Evolutionary conservation across 768 basidiomycete genomes (phyloP), one percentile per base, ranked within the genome.

Genomic region (Phylloporus arenicola): DNA sequence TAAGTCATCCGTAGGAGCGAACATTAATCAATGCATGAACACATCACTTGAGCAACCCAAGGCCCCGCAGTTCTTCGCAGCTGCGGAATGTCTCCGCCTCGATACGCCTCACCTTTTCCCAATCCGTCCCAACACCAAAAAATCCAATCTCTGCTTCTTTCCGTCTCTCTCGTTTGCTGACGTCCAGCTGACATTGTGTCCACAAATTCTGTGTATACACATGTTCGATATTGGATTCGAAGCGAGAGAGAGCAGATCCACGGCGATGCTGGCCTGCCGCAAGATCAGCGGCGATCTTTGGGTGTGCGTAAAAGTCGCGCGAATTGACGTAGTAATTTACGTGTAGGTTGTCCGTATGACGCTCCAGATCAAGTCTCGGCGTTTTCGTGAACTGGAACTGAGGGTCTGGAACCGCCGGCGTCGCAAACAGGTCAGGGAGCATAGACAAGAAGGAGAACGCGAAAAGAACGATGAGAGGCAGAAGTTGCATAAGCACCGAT

Each of bases 41-140:
- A 47, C 39, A 51, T 50, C 47, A 80, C 59, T 71, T 70, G 54
- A 84, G 57, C 35, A 84, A 60, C 6, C 85, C 83, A 60, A 86
- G 63, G 63, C 72, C 68, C 68, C 74, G 82, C 62, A 94, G 71
- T 68, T 83, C 82, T 53, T 92, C 88, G 63, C 94, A 97, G 59
- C 80, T 83, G 52, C 77, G 75, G 42, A 92, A 75, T 33, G 74
- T 77, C 72, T 93, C 86, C 27, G 68, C 70, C 44, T 87, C 79
- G 46, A 96, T 86, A 57, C 70, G 67, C 64, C 76, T 74, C 51
- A 98, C 86, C 69, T 90, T 89, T 29, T 92, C 86, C 88, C 89
- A 92, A 64, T 98, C 88, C 11, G 92, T 88, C 27, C 92, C 90
- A 47, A 96, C 73, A 6, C 94, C 95, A 65, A 97, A 93, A 54